Evolutionary conservation across 2,329 filamentous ascomycete species (phyloP), one percentile per base, ranked within the genome.

Genomic region (Alternaria postmessia): DNA sequence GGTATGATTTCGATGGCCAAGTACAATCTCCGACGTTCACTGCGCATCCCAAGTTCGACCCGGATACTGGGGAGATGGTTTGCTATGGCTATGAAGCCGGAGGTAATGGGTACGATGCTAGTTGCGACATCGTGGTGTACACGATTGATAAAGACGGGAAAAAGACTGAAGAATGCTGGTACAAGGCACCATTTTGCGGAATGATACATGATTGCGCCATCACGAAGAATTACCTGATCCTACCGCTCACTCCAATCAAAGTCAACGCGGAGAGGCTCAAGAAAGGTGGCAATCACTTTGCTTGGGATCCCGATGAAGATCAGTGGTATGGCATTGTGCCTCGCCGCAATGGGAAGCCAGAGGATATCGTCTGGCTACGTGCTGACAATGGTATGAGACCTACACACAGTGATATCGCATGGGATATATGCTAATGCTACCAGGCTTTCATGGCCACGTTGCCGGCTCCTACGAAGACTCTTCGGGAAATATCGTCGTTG

Each of bases 271-370:
- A 78, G 11, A 65, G 78, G 6, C 60, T 81, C 63, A 77, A 78
- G 61, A 70, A 59, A 47, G 78, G 78, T 12, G 79, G 78, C 4
- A 77, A 80, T 51, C 76, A 80, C 53, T 81, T 79, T 64, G 77
- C 78, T 0, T 81, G 76, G 76, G 73, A 78, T 47, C 82, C 84
- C 0, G 75, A 84, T 3, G 84, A 86, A 68, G 84, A 86, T 65
- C 84, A 86, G 67, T 83, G 81, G 74, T 87, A 86, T 62, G 85
- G 83, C 0, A 76, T 87, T 14, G 83, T 86, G 3, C 84, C 84
- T 3, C 77, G 85, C 7, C 72, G 81, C 3, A 81, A 81, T 3
- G 84, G 80, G 0, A 85, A 83, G 63, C 78, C 81, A 0, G 83
- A 84, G 61, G 85, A 87, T 69, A 83, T 86, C 42, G 73, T 82